Conservation (phyloP, 1,139 yeast genomes). For the Diutina catenulata region DNA sequence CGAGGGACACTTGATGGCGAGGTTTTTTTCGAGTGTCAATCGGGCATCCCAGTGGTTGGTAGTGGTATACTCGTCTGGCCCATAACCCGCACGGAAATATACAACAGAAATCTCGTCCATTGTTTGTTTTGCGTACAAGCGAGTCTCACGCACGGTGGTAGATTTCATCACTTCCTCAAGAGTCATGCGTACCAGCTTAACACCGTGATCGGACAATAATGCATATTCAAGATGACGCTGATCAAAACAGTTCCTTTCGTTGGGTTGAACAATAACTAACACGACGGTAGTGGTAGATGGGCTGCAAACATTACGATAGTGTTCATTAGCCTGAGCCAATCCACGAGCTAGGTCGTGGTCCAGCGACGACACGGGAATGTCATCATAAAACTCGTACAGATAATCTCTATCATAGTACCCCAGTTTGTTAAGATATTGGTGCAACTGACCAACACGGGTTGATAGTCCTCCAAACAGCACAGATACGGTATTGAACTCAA, state of each 20-base stretch:
- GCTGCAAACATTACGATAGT: constrained; percentile 22
- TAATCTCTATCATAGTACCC: constrained; percentile 38
- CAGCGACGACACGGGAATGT: constrained; percentile 60
- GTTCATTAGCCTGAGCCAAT: constrained; percentile 50
- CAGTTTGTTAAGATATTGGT: constrained; percentile 45
- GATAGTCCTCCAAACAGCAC: constrained; percentile 93
- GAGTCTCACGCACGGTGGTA: constrained; percentile 29
- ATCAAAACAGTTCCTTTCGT: constrained; percentile 82
- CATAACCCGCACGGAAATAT: constrained; percentile 82
- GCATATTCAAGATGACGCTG: constrained; percentile 76
- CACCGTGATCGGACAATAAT: constrained; percentile 41
- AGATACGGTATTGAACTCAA: constrained; percentile 91
- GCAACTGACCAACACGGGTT: constrained; percentile 66
- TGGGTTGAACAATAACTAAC: constrained; percentile 70
- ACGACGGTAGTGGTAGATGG: constrained; percentile 37
- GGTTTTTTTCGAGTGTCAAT: constrained; percentile 53
- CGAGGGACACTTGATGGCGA: constrained; percentile 87
- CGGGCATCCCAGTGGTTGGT: constrained; percentile 65
- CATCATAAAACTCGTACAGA: constrained; percentile 30
- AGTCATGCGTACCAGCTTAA: constrained; percentile 55
- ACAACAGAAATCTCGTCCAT: constrained; percentile 75
- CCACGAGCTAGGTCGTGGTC: constrained; percentile 54
- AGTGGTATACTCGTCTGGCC: constrained; percentile 59
- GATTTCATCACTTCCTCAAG: constrained; percentile 43
- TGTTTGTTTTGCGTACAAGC: constrained; percentile 39